Evolutionary conservation across 2,329 filamentous ascomycete genomes (phyloP), one percentile per base, ranked within the genome.

Genomic region (Botrytis squamosa): DNA sequence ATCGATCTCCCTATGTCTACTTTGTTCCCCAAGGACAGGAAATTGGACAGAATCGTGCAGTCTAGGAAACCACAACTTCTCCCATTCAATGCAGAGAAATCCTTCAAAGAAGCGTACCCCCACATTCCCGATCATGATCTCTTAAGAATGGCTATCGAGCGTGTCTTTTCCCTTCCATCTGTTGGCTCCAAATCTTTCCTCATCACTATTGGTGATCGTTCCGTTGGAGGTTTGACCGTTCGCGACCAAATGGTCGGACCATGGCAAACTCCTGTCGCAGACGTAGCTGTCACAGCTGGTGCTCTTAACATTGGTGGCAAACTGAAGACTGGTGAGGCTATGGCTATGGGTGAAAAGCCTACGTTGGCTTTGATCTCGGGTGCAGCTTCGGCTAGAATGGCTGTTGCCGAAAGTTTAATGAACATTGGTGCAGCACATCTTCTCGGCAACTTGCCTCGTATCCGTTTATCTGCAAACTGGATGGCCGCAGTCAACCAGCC

Each of bases 141-240:
- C 46, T 80, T 90, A 44, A 83, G 82, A 40, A 85, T 95, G 82
- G 94, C 95, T 25, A 89, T 93, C 0, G 90, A 94, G 78, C 87
- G 94, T 75, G 94, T 98, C 4, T 90, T 98, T 72, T 89, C 90
- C 68, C 86, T 98, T 70, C 95, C 96, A 33, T 89, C 95, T 1
- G 96, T 98, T 36, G 95, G 94, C n/a, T 98, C 95, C 36, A 98
- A 98, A 84, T 94, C 92, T 36, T 99, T 98, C 85, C 87, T 99
- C 55, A 98, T 99, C 80, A 98, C 96, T 2, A 99, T 98, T 77
- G 95, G 93, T 68, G 96, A 98, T 82, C 90, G 96, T 75, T 94
- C 92, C 42, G 95, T 98, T 44, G 95, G 95, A 77, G 96, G 95
- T 69, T 87, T 98, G 74, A 94, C 93, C 12, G 90, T 92, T 16